Conservation (phyloP, 139 green algal genomes). For the Ulvella scutata region DNA sequence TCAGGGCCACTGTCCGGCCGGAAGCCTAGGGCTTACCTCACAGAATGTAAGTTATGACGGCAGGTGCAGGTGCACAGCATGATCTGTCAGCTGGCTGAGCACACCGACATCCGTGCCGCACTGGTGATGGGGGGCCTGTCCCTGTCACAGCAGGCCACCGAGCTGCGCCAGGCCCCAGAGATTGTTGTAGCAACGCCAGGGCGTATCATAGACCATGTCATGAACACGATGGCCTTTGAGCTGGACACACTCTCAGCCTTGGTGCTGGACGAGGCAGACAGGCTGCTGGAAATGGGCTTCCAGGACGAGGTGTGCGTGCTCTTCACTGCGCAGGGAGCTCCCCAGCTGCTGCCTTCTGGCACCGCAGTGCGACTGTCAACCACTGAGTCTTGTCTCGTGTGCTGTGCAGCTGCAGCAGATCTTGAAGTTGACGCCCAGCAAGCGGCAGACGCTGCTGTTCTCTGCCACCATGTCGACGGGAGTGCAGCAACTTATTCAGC, state of each 20-base stretch:
- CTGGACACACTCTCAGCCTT: slow-evolving; percentile 83
- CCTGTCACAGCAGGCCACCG: slow-evolving; percentile 57
- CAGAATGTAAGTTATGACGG: too few species aligned
- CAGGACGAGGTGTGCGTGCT: slow-evolving; percentile 33
- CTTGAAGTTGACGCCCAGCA: slow-evolving; percentile 55
- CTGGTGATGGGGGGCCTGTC: slow-evolving; percentile 90
- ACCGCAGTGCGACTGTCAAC: background rate
- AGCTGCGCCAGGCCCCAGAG: slow-evolving; percentile 45
- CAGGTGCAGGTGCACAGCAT: slow-evolving; percentile 84
- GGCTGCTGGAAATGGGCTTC: slow-evolving; percentile 85
- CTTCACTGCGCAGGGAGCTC: background rate
- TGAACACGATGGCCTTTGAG: slow-evolving; percentile 58
- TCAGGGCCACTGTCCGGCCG: too few species aligned
- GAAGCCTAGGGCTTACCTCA: too few species aligned
- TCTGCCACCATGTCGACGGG: slow-evolving; percentile 34
- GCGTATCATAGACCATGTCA: slow-evolving; percentile 86
- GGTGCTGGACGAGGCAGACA: slow-evolving; percentile 91
- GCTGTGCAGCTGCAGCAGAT: slow-evolving; percentile 65
- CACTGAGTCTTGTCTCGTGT: background rate
- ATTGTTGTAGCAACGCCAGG: slow-evolving; percentile 88
- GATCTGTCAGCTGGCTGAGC: slow-evolving; percentile 81
- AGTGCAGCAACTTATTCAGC: slow-evolving; percentile 49
- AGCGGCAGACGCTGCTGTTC: slow-evolving; percentile 93
- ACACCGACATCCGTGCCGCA: slow-evolving; percentile 70
- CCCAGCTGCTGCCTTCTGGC: background rate